Evolutionary conservation across 768 basidiomycete genomes (phyloP).

Genomic region (Mycena sanguinolenta): DNA sequence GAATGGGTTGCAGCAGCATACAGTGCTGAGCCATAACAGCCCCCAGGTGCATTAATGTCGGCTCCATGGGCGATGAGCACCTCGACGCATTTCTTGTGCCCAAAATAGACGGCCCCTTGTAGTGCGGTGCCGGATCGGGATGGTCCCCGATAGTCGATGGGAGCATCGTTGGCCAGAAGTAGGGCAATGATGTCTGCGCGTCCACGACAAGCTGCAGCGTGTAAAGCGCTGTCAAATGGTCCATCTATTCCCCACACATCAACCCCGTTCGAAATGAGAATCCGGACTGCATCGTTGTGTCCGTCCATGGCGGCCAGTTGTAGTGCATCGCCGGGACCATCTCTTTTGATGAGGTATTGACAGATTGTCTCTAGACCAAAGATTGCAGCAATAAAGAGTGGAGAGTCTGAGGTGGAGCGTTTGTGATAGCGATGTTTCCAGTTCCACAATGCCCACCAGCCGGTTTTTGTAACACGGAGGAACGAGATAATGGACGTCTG

Average conservation of each 20-base stretch:
- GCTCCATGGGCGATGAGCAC: background rate
- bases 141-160: background rate
- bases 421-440: background rate
- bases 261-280: constrained; percentile 2
- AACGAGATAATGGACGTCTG: background rate
- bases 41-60: background rate
- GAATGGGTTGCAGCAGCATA: background rate
- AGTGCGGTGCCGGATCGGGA: background rate
- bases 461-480: background rate
- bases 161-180: background rate
- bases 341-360: too few species aligned
- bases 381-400: background rate
- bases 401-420: background rate
- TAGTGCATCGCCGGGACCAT: background rate
- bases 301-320: background rate
- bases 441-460: background rate
- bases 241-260: background rate
- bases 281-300: background rate
- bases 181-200: background rate
- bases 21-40: background rate
- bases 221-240: background rate
- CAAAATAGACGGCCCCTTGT: background rate
- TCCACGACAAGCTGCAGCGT: too few species aligned
- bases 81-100: background rate
- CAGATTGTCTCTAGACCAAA: background rate